phyloP scores from a whole-genome alignment of 805 yeast genomes.

The Alloascoidea hylecoeti region DNA sequence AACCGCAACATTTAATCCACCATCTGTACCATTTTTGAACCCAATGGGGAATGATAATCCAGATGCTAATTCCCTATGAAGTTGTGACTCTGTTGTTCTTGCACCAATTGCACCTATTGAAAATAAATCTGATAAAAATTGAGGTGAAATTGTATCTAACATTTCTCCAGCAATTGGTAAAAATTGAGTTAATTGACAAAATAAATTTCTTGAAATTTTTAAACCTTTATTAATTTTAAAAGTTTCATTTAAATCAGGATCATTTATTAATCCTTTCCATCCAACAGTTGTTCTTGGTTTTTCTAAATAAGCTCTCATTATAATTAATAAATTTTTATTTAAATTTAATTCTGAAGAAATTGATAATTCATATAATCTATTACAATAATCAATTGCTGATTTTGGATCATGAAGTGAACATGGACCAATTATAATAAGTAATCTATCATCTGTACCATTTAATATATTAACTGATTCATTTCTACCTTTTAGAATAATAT shows the following conservation, averaged over 20 bases:
- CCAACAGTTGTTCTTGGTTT: conserved; percentile 98
- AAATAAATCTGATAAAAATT: conserved; percentile 83
- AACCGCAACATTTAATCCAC: conserved; percentile 83
- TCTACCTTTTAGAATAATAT: conserved; percentile 63
- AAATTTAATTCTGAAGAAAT: conserved; percentile 39
- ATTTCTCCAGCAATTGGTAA: conserved; percentile 95
- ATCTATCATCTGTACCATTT: conserved; percentile 74
- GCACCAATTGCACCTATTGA: conserved; percentile 98
- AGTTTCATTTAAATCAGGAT: conserved; percentile 88
- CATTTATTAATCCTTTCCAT: conserved; percentile 97
- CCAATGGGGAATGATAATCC: conserved; percentile 97
- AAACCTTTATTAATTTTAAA: conserved; percentile 93
- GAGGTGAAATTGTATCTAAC: conserved; percentile 97
- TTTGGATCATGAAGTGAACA: conserved; percentile 92
- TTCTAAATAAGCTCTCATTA: conserved; percentile 96
- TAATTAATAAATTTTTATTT: conserved; percentile 63
- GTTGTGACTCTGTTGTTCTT: conserved; percentile 95
- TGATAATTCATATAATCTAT: conserved; percentile 28
- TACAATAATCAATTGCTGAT: conserved; percentile 85
- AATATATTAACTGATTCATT: conserved; percentile 59
- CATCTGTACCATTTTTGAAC: conserved; percentile 97
- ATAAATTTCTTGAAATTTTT: conserved; percentile 76
- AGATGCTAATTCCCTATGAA: conserved; percentile 93
- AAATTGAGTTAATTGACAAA: conserved; percentile 65
- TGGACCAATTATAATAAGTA: conserved; percentile 88